Percentiles rank a stretch among this genome's conserved stretches.
Conservation (phyloP, 805 yeast species). For the Kluyveromyces aestuarii region DNA sequence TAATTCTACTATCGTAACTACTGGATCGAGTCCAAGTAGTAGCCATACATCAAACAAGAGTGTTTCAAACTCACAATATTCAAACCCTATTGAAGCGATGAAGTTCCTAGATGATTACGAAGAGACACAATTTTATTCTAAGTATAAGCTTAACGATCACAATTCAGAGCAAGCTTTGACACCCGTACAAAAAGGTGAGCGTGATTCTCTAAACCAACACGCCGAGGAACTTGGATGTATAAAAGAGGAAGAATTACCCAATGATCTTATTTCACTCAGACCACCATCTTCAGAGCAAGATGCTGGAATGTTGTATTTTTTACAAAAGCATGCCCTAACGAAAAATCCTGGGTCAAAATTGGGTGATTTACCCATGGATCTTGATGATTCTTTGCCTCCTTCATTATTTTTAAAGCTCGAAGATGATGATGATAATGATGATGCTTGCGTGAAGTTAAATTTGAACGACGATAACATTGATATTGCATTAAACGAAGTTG, state of each 20-base stretch:
- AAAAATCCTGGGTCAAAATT: constrained; percentile 2
- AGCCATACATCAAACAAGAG: constrained; percentile 2
- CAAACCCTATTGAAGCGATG: constrained; percentile 6
- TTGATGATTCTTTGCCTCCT: constrained; percentile 1
- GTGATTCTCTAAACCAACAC: background rate
- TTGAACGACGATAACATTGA: constrained; percentile 2
- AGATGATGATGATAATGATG: background rate
- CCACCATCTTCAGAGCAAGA: constrained; percentile 3
- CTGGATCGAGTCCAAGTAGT: constrained; percentile 1
- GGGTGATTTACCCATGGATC: constrained; percentile 2
- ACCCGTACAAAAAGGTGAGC: constrained; percentile 1
- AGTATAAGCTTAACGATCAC: constrained; percentile 1
- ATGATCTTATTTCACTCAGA: background rate
- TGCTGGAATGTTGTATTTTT: constrained; percentile 7
- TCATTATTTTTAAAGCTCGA: background rate
- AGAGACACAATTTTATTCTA: constrained; percentile 15
- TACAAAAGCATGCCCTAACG: constrained; percentile 5
- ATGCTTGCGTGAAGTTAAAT: constrained; percentile 1
- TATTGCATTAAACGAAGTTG: constrained; percentile 2
- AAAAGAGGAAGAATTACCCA: constrained; percentile 6
- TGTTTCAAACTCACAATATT: background rate
- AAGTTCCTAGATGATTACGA: constrained; percentile 17
- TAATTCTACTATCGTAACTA: background rate
- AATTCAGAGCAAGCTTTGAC: background rate
- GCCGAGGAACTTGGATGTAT: constrained; percentile 4